Percentiles rank a stretch among this genome's conserved stretches.
Conservation (phyloP, 2,329 filamentous ascomycete species). For the Byssoonygena ceratinophila region DNA sequence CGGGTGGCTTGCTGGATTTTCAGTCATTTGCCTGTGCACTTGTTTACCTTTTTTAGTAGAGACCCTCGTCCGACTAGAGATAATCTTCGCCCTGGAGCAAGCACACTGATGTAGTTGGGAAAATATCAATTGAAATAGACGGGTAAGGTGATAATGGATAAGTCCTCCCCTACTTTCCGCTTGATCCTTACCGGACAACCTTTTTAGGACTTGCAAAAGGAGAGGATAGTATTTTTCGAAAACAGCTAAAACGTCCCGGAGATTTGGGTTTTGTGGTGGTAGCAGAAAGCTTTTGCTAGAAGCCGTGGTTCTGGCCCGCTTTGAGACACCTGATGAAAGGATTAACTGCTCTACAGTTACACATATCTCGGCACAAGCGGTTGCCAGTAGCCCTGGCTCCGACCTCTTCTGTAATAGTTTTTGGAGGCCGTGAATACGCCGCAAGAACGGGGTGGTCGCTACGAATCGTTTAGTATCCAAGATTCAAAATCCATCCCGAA, state of each 20-base stretch:
- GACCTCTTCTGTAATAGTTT: slow-evolving; percentile 25
- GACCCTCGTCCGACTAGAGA: slow-evolving; percentile 3
- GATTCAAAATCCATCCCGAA: background rate
- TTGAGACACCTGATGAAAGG: slow-evolving; percentile 11
- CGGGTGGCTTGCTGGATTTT: slow-evolving; percentile 1
- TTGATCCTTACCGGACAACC: slow-evolving; percentile 18
- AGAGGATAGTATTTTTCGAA: slow-evolving; percentile 22
- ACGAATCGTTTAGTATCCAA: background rate
- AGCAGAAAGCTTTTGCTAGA: slow-evolving; percentile 10
- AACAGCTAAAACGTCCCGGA: slow-evolving; percentile 18
- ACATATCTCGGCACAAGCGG: slow-evolving; percentile 23
- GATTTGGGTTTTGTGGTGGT: slow-evolving; percentile 15
- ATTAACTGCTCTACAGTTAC: slow-evolving; percentile 23
- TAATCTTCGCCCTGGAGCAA: slow-evolving; percentile 14
- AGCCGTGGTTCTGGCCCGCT: background rate
- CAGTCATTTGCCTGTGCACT: slow-evolving; percentile 10
- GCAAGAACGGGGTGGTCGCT: slow-evolving; percentile 23
- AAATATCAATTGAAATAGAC: slow-evolving; percentile 26
- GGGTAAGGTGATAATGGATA: slow-evolving; percentile 28
- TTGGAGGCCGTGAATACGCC: slow-evolving; percentile 28
- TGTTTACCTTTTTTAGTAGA: slow-evolving; percentile 15
- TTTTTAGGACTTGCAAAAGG: slow-evolving; percentile 24
- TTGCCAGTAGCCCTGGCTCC: slow-evolving; percentile 20
- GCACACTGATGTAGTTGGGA: slow-evolving; percentile 23
- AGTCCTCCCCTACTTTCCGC: slow-evolving; percentile 17